These are phyloP conservation scores for Lasiosphaeris hirsuta DNA, from an alignment of 495 filamentous ascomycete species.

Conservation along the genomic window DNA sequence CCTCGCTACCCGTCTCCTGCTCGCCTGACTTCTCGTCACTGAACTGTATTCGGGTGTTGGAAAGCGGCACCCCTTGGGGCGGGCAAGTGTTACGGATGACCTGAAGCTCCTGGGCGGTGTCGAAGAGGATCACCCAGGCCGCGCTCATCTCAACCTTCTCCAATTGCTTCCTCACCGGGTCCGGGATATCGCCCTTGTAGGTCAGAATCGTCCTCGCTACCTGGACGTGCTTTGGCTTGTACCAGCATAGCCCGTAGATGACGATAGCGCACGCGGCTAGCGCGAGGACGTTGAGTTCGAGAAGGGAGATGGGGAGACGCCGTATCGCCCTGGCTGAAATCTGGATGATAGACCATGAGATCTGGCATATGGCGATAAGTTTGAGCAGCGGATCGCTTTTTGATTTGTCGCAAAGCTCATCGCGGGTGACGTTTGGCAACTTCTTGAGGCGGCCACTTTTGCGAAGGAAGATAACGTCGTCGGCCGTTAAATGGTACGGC, in stretches of 20 bases:
- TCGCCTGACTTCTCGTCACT: too few species aligned
- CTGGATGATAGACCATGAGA: conserved; percentile 1
- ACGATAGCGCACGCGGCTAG: conserved; percentile 5
- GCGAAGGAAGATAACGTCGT: neutral
- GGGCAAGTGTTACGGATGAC: neutral
- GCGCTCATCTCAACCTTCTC: neutral
- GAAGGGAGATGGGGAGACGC: conserved; percentile 1
- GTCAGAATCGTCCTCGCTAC: neutral
- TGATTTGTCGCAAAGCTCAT: neutral
- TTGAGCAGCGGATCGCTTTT: conserved; percentile 6
- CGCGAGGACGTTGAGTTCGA: conserved; percentile 6
- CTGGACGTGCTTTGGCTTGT: neutral
- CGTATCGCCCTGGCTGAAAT: neutral
- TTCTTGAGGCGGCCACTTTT: neutral
- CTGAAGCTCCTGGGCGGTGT: neutral
- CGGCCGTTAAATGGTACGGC: conserved; percentile 3
- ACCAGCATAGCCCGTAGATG: conserved; percentile 5
- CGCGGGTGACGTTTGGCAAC: neutral
- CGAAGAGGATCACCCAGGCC: neutral
- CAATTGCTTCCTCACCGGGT: neutral
- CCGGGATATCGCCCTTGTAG: conserved; percentile 3
- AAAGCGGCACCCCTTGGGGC: too few species aligned
- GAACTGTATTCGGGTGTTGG: too few species aligned
- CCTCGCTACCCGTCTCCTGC: too few species aligned
- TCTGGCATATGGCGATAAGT: conserved; percentile 3